Conservation (phyloP, 352 stramenopile species). For the Elongisporangium undulatum region DNA sequence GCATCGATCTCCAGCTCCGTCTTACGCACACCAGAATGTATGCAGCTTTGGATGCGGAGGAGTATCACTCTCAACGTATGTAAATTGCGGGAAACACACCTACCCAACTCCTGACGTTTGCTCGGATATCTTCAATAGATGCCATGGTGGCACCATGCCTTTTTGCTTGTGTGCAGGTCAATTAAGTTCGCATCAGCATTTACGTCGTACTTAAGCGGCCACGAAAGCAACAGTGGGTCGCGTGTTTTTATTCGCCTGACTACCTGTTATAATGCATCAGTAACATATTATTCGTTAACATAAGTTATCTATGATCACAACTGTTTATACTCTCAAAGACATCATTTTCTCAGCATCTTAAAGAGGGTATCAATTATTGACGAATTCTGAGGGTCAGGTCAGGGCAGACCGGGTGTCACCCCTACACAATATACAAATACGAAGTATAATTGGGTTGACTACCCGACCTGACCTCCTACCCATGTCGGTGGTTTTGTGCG, state of each 20-base stretch:
- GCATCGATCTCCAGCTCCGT: too few species aligned
- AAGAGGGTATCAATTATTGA: neutral
- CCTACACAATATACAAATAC: neutral
- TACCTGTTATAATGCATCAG: neutral
- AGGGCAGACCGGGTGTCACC: neutral
- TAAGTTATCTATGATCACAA: neutral
- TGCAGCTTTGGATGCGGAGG: too few species aligned
- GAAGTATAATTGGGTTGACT: neutral
- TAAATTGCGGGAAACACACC: too few species aligned
- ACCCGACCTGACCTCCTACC: neutral
- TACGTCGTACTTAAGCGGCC: neutral
- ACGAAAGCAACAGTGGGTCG: neutral
- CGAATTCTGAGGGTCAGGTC: neutral
- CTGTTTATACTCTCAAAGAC: neutral
- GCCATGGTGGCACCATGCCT: too few species aligned
- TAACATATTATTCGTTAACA: neutral
- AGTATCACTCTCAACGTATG: too few species aligned
- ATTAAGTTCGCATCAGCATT: neutral
- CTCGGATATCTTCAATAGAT: too few species aligned
- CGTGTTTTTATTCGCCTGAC: neutral
- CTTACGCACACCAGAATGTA: too few species aligned
- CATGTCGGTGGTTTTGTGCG: neutral
- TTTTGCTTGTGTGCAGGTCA: too few species aligned
- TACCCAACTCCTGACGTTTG: too few species aligned
- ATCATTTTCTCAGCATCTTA: neutral